Conservation (phyloP, 305 asterid genomes). For the Vinca major region DNA sequence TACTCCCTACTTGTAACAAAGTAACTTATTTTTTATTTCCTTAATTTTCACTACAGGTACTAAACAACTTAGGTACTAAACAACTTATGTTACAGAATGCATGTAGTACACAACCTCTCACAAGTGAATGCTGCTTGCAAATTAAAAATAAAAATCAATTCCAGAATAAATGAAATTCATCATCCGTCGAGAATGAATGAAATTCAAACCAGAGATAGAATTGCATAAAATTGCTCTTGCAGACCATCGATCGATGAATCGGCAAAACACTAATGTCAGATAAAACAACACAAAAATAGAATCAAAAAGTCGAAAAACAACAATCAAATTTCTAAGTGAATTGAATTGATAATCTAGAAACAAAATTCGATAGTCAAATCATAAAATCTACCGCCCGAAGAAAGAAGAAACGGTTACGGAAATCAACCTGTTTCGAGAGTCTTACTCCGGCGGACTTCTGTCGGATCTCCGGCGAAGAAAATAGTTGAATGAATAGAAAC, state of each 20-base stretch:
- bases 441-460: not conserved
- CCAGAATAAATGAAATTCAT: not conserved
- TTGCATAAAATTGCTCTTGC: not conserved
- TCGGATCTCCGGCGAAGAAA: slow-evolving; percentile 16
- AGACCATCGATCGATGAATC: not conserved
- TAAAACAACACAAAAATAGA: not conserved
- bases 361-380: not conserved
- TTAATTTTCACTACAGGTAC: no score
- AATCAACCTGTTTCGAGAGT: not conserved
- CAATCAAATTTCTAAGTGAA: not conserved
- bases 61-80: not conserved
- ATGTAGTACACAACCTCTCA: not conserved
- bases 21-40: no score
- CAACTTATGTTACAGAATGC: not conserved
- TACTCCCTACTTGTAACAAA: no score
- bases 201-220: not conserved
- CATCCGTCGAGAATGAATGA: not conserved
- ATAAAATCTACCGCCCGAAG: not conserved
- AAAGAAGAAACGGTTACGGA: not conserved
- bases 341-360: not conserved
- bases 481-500: not conserved
- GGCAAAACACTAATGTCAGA: not conserved
- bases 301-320: not conserved
- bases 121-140: not conserved
- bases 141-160: not conserved